phyloP scores from a whole-genome alignment of 495 filamentous ascomycete species.

The Xylaria intraflava region DNA sequence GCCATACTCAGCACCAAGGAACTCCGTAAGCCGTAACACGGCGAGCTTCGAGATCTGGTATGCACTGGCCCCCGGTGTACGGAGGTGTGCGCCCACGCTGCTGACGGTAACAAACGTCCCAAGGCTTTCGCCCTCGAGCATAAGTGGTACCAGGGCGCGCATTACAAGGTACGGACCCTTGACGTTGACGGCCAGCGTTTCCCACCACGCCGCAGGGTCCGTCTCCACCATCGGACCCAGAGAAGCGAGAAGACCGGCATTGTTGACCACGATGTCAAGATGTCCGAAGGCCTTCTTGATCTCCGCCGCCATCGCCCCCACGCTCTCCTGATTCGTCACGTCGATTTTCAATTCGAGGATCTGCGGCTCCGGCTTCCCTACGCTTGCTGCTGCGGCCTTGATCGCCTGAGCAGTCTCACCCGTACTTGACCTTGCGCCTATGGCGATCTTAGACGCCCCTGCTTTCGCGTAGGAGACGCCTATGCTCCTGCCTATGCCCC shows the following conservation, averaged over 20 bases:
- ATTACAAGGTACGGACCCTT: conserved; percentile 40
- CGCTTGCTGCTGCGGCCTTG: conserved; percentile 29
- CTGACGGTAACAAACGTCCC: conserved; percentile 45
- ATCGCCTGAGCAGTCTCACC: conserved; percentile 27
- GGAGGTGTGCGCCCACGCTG: conserved; percentile 36
- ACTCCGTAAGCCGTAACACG: conserved; percentile 43
- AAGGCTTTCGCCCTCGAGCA: conserved; percentile 12
- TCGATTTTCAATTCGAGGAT: conserved; percentile 39
- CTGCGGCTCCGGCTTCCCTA: conserved; percentile 22
- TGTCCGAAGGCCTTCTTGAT: conserved; percentile 28
- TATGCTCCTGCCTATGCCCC: conserved; percentile 37
- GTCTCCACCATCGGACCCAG: conserved; percentile 29
- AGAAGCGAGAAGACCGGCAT: conserved; percentile 38
- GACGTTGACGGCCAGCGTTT: conserved; percentile 40
- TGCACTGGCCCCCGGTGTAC: conserved; percentile 23
- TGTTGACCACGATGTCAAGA: conserved; percentile 51
- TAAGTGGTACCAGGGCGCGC: conserved; percentile 39
- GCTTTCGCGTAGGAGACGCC: conserved; percentile 34
- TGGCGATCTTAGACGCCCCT: conserved; percentile 38
- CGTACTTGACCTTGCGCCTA: conserved; percentile 42
- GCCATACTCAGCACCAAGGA: conserved; percentile 37
- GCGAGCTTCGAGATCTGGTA: conserved; percentile 47
- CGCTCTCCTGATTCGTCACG: conserved; percentile 32
- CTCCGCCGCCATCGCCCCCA: conserved; percentile 26
- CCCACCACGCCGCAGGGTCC: conserved; percentile 43